Evolutionary conservation across 176 grass and related monocot species (phyloP).

Genomic region (Musa acuminata): DNA sequence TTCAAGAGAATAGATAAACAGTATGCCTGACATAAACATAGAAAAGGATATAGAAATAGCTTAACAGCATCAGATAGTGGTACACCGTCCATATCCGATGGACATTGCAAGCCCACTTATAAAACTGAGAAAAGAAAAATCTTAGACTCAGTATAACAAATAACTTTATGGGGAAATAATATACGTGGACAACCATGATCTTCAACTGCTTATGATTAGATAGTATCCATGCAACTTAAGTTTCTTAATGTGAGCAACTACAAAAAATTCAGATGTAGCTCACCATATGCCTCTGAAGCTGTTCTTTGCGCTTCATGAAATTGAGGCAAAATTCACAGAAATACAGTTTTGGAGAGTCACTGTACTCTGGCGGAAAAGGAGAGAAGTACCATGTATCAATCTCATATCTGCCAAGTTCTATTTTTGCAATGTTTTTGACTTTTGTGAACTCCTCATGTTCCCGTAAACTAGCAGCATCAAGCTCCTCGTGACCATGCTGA

Average conservation of each 20-base stretch:
- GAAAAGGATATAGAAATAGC: neutral
- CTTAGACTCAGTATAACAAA: neutral
- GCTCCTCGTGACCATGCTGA: conserved; percentile 88
- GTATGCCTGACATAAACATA: neutral
- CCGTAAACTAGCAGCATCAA: conserved; percentile 89
- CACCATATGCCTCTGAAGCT: conserved; percentile 99
- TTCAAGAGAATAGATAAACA: neutral
- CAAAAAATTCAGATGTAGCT: conserved; percentile 25
- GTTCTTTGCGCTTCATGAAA: conserved; percentile 99
- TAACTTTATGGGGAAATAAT: neutral
- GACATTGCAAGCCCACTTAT: neutral
- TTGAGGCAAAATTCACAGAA: conserved; percentile 99
- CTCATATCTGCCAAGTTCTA: conserved; percentile 94
- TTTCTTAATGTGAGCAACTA: neutral
- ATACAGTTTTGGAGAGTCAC: conserved; percentile 79
- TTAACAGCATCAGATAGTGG: neutral
- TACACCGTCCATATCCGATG: neutral
- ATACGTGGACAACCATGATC: neutral
- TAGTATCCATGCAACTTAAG: neutral
- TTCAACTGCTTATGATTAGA: neutral
- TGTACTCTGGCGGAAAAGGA: conserved; percentile 94
- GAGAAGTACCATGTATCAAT: conserved; percentile 99
- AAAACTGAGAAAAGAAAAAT: neutral
- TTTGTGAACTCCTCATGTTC: conserved; percentile 98
- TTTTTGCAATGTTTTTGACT: conserved; percentile 98